These are phyloP conservation scores for Pochonia chlamydosporia DNA, from an alignment of 2,329 filamentous ascomycete species.

Conservation along the genomic window DNA sequence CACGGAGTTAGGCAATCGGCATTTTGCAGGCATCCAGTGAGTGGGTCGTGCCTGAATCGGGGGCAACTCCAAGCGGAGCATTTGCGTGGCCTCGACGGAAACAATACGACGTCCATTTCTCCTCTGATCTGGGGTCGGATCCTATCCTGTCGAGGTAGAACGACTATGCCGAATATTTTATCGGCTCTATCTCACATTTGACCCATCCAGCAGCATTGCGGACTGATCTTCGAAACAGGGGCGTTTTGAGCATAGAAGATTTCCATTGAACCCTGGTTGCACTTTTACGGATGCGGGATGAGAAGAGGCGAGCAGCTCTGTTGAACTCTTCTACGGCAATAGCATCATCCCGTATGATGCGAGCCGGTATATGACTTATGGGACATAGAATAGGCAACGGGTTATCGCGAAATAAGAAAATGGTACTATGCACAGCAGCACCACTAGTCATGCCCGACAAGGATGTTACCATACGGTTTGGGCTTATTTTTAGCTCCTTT, in stretches of 20 bases:
- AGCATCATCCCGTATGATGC: background rate
- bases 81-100: constrained; percentile 6
- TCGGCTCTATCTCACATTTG: constrained; percentile 6
- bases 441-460: too few relatives aligned
- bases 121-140: constrained; percentile 6
- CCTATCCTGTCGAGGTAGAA: constrained; percentile 8
- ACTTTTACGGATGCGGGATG: background rate
- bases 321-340: background rate
- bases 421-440: too few relatives aligned
- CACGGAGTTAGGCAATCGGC: too few relatives aligned
- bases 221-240: constrained; percentile 5
- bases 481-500: background rate
- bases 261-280: background rate
- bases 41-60: constrained; percentile 6
- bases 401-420: background rate
- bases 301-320: background rate
- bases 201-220: constrained; percentile 3
- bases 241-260: constrained; percentile 8
- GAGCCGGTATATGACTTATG: background rate
- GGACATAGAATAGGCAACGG: background rate
- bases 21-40: constrained; percentile 8
- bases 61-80: constrained; percentile 6
- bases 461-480: background rate
- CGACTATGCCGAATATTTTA: constrained; percentile 8
- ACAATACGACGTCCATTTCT: too few relatives aligned